Percentiles rank a stretch among this genome's conserved stretches.
These are phyloP conservation scores for Beta vulgaris DNA, from an alignment of 148 eudicot genomes.

Conservation along the genomic window DNA sequence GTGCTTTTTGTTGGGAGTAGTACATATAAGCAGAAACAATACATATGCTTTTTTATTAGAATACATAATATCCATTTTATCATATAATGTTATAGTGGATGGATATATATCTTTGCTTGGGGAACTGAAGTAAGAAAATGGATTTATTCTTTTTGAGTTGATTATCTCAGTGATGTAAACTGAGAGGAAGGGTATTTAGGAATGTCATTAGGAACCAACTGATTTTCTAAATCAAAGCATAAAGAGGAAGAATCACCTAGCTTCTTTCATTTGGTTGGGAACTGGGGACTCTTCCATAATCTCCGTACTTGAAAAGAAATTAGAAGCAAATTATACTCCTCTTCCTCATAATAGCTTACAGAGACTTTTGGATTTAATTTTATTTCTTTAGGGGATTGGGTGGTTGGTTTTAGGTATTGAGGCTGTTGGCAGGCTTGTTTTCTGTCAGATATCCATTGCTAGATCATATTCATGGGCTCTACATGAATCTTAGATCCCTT, in stretches of 20 bases:
- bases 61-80: background rate
- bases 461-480: no score
- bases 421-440: background rate
- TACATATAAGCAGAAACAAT: background rate
- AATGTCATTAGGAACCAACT: background rate
- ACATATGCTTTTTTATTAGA: background rate
- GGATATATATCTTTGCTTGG: background rate
- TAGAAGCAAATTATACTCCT: background rate
- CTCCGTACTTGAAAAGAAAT: no score
- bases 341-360: no score
- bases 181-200: background rate
- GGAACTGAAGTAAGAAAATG: background rate
- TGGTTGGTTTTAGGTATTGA: background rate
- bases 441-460: background rate
- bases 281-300: no score
- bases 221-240: no score
- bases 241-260: background rate
- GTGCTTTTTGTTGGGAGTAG: background rate
- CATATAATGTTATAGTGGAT: background rate
- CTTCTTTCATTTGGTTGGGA: background rate
- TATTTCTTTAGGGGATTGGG: background rate
- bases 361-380: no score
- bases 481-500: conserved; percentile 7
- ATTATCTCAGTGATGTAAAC: background rate
- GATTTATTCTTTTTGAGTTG: background rate